Conservation (phyloP, 352 stramenopile species). For the Thalassiosira mediterranea region DNA sequence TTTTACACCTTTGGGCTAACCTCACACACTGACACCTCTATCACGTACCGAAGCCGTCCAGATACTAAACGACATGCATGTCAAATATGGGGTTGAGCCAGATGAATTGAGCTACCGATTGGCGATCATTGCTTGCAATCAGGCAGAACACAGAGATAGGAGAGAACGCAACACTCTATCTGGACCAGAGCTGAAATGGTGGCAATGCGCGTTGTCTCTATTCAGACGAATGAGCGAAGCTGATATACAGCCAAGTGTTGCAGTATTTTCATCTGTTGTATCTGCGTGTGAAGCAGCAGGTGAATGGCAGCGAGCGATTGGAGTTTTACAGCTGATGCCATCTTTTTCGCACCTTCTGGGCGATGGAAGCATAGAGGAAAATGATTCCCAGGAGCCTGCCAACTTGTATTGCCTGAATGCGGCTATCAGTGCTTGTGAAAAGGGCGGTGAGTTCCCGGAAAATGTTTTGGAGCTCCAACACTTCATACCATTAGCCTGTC, state of each 20-base stretch:
- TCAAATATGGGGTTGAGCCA: slow-evolving; percentile 49
- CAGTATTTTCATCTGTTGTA: slow-evolving; percentile 70
- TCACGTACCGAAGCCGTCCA: slow-evolving; percentile 63
- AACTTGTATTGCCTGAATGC: slow-evolving; percentile 80
- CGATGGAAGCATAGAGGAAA: slow-evolving; percentile 24
- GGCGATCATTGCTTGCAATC: slow-evolving; percentile 76
- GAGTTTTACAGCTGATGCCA: slow-evolving; percentile 63
- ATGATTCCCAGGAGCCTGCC: slow-evolving; percentile 15
- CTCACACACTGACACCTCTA: no score
- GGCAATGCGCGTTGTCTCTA: slow-evolving; percentile 71
- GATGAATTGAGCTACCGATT: slow-evolving; percentile 61
- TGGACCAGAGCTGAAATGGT: slow-evolving; percentile 60
- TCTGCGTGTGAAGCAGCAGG: slow-evolving; percentile 71
- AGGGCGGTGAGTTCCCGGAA: no score
- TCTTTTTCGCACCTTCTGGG: slow-evolving; percentile 37
- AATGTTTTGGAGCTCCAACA: no score
- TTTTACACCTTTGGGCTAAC: no score
- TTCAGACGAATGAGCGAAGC: slow-evolving; percentile 71
- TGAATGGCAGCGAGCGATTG: slow-evolving; percentile 76
- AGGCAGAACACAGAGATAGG: slow-evolving; percentile 59
- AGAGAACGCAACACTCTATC: slow-evolving; percentile 1
- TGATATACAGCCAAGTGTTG: slow-evolving; percentile 56
- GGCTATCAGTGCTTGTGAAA: slow-evolving; percentile 73
- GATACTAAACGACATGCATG: slow-evolving; percentile 66
- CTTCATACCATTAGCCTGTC: no score